These are phyloP conservation scores for Acorus calamus DNA, from an alignment of 106 monocot species.

Conservation along the genomic window DNA sequence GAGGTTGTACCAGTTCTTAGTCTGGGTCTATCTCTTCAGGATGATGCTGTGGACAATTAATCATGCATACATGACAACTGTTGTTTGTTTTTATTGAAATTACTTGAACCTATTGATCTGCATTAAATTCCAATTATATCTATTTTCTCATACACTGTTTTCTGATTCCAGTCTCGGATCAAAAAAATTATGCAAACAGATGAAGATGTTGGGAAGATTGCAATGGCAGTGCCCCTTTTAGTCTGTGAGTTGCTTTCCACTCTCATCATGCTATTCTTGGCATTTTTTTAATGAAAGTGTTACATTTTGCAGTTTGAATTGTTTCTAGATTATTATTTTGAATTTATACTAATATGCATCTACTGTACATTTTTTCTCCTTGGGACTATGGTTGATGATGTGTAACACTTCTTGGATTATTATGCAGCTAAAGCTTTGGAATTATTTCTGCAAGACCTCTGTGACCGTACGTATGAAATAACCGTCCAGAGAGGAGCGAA, in stretches of 20 bases:
- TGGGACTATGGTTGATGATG: too few species aligned
- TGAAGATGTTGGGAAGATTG: constrained; percentile 87
- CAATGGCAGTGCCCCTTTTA: constrained; percentile 80
- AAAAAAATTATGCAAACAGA: constrained; percentile 93
- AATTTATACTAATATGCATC: too few species aligned
- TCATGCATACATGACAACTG: too few species aligned
- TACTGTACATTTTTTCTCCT: too few species aligned
- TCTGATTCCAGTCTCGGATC: constrained; percentile 48
- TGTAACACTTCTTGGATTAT: not conserved
- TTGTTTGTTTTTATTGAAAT: too few species aligned
- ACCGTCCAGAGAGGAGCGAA: constrained; percentile 55
- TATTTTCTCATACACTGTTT: too few species aligned
- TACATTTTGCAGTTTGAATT: not conserved
- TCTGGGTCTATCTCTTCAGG: too few species aligned
- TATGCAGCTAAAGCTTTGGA: constrained; percentile 72
- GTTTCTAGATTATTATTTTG: not conserved
- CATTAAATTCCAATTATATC: too few species aligned
- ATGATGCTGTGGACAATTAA: too few species aligned
- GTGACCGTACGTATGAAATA: constrained; percentile 51
- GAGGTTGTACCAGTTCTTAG: too few species aligned
- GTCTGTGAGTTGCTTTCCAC: constrained; percentile 49
- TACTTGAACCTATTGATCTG: too few species aligned
- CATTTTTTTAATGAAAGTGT: not conserved
- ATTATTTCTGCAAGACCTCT: constrained; percentile 70
- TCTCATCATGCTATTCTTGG: not conserved